phyloP scores from a whole-genome alignment of 345 rosid species.

The Leavenworthia alabamica region DNA sequence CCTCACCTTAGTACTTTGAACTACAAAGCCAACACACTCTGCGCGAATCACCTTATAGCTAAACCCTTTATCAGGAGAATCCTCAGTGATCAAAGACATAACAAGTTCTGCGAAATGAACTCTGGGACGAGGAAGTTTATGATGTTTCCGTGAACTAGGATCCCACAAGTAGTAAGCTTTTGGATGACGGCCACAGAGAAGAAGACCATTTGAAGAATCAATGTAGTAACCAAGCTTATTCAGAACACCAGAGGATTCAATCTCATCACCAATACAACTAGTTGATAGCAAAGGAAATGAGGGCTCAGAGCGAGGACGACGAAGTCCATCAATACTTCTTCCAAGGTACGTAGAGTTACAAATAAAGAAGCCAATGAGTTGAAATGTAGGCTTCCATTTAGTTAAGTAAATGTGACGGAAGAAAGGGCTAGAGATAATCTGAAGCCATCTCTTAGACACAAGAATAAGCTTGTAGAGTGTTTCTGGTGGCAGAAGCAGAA shows the following conservation, averaged over 20 bases:
- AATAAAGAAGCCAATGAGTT: slow-evolving; percentile 52
- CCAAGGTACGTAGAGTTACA: slow-evolving; percentile 50
- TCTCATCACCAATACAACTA: slow-evolving; percentile 48
- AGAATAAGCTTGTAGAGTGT: slow-evolving; percentile 32
- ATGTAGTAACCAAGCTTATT: slow-evolving; percentile 55
- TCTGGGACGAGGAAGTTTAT: slow-evolving; percentile 47
- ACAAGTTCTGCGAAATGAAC: slow-evolving; percentile 48
- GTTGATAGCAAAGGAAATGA: slow-evolving; percentile 52
- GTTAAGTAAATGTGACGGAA: slow-evolving; percentile 41
- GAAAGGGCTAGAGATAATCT: slow-evolving; percentile 37
- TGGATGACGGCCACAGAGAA: slow-evolving; percentile 69
- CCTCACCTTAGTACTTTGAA: slow-evolving; percentile 29
- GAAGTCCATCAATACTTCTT: slow-evolving; percentile 28
- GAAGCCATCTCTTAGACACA: slow-evolving; percentile 60
- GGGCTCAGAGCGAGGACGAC: slow-evolving; percentile 44
- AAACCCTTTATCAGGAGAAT: slow-evolving; percentile 30
- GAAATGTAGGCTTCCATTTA: slow-evolving; percentile 38
- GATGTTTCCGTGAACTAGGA: slow-evolving; percentile 29
- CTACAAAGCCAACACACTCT: slow-evolving; percentile 38
- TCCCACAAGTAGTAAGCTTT: slow-evolving; percentile 56
- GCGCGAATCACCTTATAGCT: slow-evolving; percentile 53
- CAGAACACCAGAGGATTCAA: slow-evolving; percentile 40
- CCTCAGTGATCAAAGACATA: slow-evolving; percentile 54
- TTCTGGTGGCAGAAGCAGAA: slow-evolving; percentile 48
- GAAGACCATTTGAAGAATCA: slow-evolving; percentile 51